Conservation (phyloP, 2,329 filamentous ascomycete species). For the Scedosporium apiospermum region DNA sequence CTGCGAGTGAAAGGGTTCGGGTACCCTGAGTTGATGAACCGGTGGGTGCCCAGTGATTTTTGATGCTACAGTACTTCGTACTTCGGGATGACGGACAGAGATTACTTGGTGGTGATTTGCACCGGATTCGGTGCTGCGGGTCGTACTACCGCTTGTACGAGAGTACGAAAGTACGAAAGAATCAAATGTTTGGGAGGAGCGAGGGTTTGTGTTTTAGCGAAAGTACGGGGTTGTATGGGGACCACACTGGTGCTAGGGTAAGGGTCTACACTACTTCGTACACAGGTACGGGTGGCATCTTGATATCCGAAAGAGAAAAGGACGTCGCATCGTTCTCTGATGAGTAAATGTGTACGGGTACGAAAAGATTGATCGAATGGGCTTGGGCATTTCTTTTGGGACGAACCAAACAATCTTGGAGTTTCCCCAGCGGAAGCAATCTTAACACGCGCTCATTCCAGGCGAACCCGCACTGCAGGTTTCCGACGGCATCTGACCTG, state of each 20-base stretch:
- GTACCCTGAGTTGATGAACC: neutral
- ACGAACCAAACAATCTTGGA: too few relatives aligned
- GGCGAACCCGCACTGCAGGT: too few relatives aligned
- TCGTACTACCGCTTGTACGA: neutral
- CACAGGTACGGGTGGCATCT: neutral
- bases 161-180: too few relatives aligned
- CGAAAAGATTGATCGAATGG: too few relatives aligned
- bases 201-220: constrained; percentile 1
- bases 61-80: neutral
- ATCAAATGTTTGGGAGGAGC: neutral
- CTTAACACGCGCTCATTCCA: too few relatives aligned
- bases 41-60: neutral
- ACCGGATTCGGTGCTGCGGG: neutral
- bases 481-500: too few relatives aligned
- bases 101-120: neutral
- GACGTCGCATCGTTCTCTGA: too few relatives aligned
- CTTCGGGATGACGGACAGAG: neutral
- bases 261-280: neutral
- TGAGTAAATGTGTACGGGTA: too few relatives aligned
- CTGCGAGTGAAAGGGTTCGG: neutral
- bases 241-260: neutral
- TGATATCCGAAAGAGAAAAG: neutral
- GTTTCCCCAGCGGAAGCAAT: too few relatives aligned
- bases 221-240: constrained; percentile 1
- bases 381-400: too few relatives aligned